phyloP scores from a whole-genome alignment of 345 rosid species.

The Luvunga scandens region DNA sequence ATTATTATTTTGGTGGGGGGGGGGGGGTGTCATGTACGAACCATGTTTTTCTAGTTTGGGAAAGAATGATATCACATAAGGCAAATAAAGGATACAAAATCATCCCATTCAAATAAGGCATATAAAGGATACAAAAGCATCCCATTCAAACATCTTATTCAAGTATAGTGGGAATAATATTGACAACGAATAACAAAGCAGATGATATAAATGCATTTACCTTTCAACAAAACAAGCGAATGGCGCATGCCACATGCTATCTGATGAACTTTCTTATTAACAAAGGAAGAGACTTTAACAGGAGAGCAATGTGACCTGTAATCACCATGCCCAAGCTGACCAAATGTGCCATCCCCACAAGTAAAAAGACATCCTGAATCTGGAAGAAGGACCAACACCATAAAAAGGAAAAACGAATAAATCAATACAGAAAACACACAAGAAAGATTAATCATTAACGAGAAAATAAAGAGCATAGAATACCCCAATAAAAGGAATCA shows the following conservation, averaged over 20 bases:
- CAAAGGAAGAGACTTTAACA: constrained; percentile 58
- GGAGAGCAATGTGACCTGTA: constrained; percentile 48
- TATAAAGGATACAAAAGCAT: not conserved
- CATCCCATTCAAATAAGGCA: not conserved
- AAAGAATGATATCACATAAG: not conserved
- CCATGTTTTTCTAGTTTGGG: not conserved
- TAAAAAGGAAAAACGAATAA: not conserved
- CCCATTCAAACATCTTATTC: not conserved
- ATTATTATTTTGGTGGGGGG: too few species aligned
- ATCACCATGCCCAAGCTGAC: constrained; percentile 96
- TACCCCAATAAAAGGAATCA: too few species aligned
- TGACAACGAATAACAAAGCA: not conserved
- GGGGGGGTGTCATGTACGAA: not conserved
- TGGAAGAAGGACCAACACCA: constrained; percentile 16
- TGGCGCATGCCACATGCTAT: constrained; percentile 95
- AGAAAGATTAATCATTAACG: not conserved
- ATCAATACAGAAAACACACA: not conserved
- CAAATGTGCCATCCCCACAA: constrained; percentile 91
- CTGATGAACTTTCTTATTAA: constrained; percentile 45
- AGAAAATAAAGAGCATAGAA: not conserved
- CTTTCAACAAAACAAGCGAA: constrained; percentile 73
- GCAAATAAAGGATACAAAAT: not conserved
- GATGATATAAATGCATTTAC: constrained; percentile 31
- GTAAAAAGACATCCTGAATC: constrained; percentile 61
- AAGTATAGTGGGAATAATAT: not conserved